Conservation (phyloP, 192 early-diverging fungal species). For the Powellomyces hirtus region DNA sequence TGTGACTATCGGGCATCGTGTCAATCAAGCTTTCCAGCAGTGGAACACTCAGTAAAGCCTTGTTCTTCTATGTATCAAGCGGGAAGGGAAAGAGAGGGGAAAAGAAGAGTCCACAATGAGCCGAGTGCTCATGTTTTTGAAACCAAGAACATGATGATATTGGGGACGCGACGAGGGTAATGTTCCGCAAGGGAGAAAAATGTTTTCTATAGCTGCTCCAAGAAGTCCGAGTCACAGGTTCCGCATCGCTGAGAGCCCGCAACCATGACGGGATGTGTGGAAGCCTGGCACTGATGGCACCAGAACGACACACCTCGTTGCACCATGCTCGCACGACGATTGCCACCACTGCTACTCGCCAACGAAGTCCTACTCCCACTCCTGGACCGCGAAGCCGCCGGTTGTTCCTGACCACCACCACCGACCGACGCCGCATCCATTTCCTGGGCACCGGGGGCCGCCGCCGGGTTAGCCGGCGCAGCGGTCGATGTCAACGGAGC, state of each 20-base stretch:
- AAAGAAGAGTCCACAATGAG: too few species aligned
- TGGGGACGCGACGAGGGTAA: too few species aligned
- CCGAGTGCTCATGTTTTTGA: too few species aligned
- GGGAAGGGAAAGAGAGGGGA: too few species aligned
- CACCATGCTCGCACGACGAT: constrained; percentile 17
- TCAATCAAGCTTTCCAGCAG: too few species aligned
- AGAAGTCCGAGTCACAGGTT: constrained; percentile 29
- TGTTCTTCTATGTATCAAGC: too few species aligned
- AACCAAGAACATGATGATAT: too few species aligned
- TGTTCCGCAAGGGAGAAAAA: too few species aligned
- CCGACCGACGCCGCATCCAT: neutral
- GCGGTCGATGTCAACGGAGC: neutral
- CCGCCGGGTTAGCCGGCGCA: neutral
- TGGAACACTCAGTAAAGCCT: too few species aligned
- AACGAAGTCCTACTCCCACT: neutral
- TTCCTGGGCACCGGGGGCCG: neutral
- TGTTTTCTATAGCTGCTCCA: constrained; percentile 21
- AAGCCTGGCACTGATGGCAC: constrained; percentile 30
- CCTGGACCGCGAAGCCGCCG: neutral
- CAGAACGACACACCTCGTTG: constrained; percentile 14
- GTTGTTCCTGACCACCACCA: neutral
- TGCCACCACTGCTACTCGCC: neutral
- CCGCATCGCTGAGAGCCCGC: constrained; percentile 18
- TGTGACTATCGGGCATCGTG: too few species aligned
- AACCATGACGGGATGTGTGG: constrained; percentile 20